Percentiles rank a stretch among this genome's conserved stretches.
These are phyloP conservation scores for Cordyceps javanica DNA, from an alignment of 2,329 filamentous ascomycete species.

Conservation along the genomic window DNA sequence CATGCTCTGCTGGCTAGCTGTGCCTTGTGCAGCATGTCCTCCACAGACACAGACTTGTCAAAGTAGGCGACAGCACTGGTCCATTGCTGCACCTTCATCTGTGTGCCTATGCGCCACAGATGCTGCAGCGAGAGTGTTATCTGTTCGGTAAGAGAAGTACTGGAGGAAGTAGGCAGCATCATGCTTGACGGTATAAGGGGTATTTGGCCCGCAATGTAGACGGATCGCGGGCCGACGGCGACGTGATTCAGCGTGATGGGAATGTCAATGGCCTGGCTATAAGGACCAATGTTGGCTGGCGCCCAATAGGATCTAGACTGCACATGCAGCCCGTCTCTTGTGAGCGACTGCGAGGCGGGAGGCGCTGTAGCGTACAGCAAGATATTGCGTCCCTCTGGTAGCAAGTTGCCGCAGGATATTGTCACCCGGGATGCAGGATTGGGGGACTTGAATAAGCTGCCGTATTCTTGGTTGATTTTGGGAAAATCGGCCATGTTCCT, in stretches of 20 bases:
- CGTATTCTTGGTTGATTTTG: slow-evolving; percentile 69
- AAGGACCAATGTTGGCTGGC: slow-evolving; percentile 93
- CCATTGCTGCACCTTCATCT: slow-evolving; percentile 69
- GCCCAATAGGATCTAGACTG: slow-evolving; percentile 96
- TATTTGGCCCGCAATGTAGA: slow-evolving; percentile 85
- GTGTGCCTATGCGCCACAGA: slow-evolving; percentile 73
- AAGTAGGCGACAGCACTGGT: slow-evolving; percentile 71
- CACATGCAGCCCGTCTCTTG: slow-evolving; percentile 69
- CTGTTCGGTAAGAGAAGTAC: slow-evolving; percentile 47
- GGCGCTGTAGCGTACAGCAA: slow-evolving; percentile 50
- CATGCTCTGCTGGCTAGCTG: slow-evolving; percentile 41
- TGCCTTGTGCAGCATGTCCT: slow-evolving; percentile 30
- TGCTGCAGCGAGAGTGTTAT: slow-evolving; percentile 76
- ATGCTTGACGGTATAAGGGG: slow-evolving; percentile 78
- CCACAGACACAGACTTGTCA: slow-evolving; percentile 29
- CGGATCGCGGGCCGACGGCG: slow-evolving; percentile 25
- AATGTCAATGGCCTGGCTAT: slow-evolving; percentile 76
- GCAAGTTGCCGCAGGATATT: slow-evolving; percentile 63
- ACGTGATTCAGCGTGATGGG: slow-evolving; percentile 20
- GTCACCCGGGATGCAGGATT: slow-evolving; percentile 85
- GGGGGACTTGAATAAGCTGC: slow-evolving; percentile 63
- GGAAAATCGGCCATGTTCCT: slow-evolving; percentile 76
- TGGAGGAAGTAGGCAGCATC: slow-evolving; percentile 42
- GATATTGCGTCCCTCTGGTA: slow-evolving; percentile 55
- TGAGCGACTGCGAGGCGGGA: slow-evolving; percentile 18